Base-by-base conservation (phyloP, 164 flowering plant species). In the Protea cynaroides region DNA sequence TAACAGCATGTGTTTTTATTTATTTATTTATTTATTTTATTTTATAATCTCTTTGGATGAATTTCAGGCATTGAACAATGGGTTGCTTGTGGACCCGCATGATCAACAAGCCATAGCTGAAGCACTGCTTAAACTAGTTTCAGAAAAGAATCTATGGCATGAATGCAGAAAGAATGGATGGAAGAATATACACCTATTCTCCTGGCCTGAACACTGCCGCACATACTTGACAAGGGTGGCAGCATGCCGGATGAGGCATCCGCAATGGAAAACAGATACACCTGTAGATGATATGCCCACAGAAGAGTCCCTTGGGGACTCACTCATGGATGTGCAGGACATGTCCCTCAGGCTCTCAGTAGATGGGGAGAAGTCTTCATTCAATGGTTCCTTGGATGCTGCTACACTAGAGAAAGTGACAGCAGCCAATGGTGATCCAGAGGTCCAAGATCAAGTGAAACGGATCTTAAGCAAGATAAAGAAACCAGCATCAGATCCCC, bases 181-280 rank as follows among this genome's bases (percentile, higher is more conserved):
- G 93, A 86, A 78, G 68, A 91, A 94, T 74, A 91, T 94, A 58
- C 98, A 94, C 73, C 87, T 89, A 15, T 94, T 78, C 70, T 94
- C 98, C 43, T 94, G 98, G 98, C 98, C 98, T 7, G 98, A 91
- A 71, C 98, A 94, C 51, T 94, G 98, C 72, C 88, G 92, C 19
- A 87, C 91, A 23, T 94, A 94, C 81, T 75, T 94, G 69, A 86
- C 97, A n/a, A 80, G 96, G 62, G 91, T 94, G 8, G 98, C 96
- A 15, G 83, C 90, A 12, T 91, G 97, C 69, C 79, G 97, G 56
- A 87, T 86, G 92, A 84, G 98, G 75, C 86, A 91, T 65, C 97
- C 98, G 3, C 95, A 85, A 56, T 94, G 98, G 98, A 80, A 91
- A 70, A 85, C 81, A 2, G 96, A 91, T 78, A 87, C 93, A 3